Base-by-base conservation (phyloP, 495 filamentous ascomycete species). In the Jackrogersella minutella region DNA sequence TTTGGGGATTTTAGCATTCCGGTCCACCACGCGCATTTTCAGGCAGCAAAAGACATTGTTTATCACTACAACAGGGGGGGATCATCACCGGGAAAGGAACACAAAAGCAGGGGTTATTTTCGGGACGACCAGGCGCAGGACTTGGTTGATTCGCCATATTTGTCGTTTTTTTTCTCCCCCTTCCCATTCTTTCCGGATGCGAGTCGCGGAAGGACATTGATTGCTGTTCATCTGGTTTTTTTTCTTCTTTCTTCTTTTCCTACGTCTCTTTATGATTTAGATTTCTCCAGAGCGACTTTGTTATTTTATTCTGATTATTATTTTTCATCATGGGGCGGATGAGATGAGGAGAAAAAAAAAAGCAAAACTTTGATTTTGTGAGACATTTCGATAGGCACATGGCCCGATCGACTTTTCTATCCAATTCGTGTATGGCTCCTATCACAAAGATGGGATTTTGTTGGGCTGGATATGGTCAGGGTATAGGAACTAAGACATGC, bases 71-170 rank as follows among this genome's bases (percentile, higher is more conserved):
- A 44, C 54, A 31, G 60, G 31, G 52, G 64, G 61, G 61, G 61
- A 69, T 69, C 61, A 62, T 69, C 60, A 65, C 61, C 61, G 30
- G 61, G 61, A 58, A 60, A 19, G 61, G 66, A 57, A 53, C 46
- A 52, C 30, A 52, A 65, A 65, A 52, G 55, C 58, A 62, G 66
- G 61, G 66, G 43, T 61, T 62, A 31, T 47, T 22, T 36, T 57
- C 6, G 56, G 30, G 56, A 57, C 44, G 66, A 69, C 56, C 51
- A 69, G 66, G 66, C 66, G 66, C 61, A 65, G 61, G 61, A 69
- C 43, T 51, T 53, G 22, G 50, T 33, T 69, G 53, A 41, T 69
- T 69, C 41, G 30, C 37, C 47, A 43, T 37, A 56, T 65, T 44
- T 33, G 37, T 43, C 46, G 26, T 56, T 64, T 55, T 30, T 43